A percentile compares a stretch with the other conserved stretches of the same genome.
These are phyloP conservation scores for Volvariella surrecta DNA, from an alignment of 1,284 basidiomycete species.

Conservation along the genomic window DNA sequence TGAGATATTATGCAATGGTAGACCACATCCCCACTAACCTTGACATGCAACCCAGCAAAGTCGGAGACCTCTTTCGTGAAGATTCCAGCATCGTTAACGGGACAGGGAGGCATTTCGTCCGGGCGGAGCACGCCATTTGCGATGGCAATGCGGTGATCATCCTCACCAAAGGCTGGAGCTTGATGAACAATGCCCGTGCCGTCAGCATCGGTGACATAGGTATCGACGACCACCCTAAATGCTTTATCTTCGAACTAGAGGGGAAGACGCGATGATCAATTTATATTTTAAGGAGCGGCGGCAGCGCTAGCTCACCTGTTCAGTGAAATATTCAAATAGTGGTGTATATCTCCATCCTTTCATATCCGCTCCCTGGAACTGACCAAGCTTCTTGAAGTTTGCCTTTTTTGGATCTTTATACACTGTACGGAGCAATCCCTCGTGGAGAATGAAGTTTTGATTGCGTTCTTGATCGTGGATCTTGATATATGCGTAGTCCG, in stretches of 20 bases:
- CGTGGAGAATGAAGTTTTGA: constrained; percentile 90
- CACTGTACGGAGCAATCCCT: constrained; percentile 79
- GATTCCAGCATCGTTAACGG: constrained; percentile 83
- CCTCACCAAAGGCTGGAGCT: constrained; percentile 97
- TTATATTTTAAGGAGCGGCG: no score
- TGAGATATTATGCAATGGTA: not conserved
- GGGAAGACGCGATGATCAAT: constrained; percentile 1
- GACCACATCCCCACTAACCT: constrained; percentile 39
- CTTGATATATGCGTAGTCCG: constrained; percentile 95
- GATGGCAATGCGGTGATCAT: constrained; percentile 93
- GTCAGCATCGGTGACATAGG: constrained; percentile 89
- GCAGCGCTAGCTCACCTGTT: constrained; percentile 57
- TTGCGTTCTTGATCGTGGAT: constrained; percentile 89
- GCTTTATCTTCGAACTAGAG: constrained; percentile 83
- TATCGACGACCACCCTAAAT: constrained; percentile 86
- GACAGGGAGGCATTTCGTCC: constrained; percentile 95
- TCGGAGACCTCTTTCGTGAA: constrained; percentile 91
- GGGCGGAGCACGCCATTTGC: constrained; percentile 73
- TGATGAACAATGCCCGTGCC: constrained; percentile 99
- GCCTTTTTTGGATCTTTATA: constrained; percentile 99
- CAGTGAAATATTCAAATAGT: constrained; percentile 94
- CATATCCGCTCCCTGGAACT: constrained; percentile 87
- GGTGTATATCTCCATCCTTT: constrained; percentile 97
- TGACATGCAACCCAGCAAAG: constrained; percentile 87
- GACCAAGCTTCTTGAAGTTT: constrained; percentile 87